Percentiles rank a stretch among this genome's conserved stretches.
These are phyloP conservation scores for Macrotyloma uniflorum DNA, from an alignment of 306 rosid species.

Conservation along the genomic window DNA sequence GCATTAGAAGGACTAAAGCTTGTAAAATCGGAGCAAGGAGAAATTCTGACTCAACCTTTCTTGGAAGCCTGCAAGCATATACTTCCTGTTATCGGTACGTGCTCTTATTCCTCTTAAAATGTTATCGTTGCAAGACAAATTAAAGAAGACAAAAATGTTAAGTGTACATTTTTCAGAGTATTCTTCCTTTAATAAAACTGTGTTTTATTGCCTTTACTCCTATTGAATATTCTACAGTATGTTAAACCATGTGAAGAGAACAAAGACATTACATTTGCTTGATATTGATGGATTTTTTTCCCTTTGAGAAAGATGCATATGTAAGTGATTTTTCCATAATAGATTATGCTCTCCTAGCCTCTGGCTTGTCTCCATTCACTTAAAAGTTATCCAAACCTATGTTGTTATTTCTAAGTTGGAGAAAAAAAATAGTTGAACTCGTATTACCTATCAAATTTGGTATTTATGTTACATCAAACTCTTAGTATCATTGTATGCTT, in stretches of 20 bases:
- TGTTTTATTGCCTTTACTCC: constrained; percentile 1
- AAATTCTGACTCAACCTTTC: constrained; percentile 77
- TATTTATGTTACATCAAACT: not conserved
- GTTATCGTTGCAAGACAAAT: not conserved
- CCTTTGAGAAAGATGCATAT: constrained; percentile 1
- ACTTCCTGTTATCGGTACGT: constrained; percentile 85
- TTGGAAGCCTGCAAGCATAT: constrained; percentile 91
- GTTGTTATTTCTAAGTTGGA: not conserved
- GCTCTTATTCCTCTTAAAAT: constrained; percentile 27
- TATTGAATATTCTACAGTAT: constrained; percentile 2
- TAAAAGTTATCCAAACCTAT: not conserved
- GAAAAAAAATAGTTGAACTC: not conserved
- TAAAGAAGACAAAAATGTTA: constrained; percentile 3
- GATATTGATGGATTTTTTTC: constrained; percentile 18
- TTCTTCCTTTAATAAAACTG: not conserved
- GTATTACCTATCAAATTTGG: not conserved
- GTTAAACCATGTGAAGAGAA: constrained; percentile 3
- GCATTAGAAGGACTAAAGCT: constrained; percentile 77
- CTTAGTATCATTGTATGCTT: not conserved
- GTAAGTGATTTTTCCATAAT: not conserved
- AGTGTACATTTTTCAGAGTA: not conserved
- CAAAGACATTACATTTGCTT: not conserved
- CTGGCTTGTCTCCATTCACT: constrained; percentile 10
- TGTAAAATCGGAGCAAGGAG: constrained; percentile 78
- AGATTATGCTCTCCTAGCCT: not conserved